Evolutionary conservation across 192 early-diverging fungal genomes (phyloP).

Genomic region (Gamsiella multidivaricata): DNA sequence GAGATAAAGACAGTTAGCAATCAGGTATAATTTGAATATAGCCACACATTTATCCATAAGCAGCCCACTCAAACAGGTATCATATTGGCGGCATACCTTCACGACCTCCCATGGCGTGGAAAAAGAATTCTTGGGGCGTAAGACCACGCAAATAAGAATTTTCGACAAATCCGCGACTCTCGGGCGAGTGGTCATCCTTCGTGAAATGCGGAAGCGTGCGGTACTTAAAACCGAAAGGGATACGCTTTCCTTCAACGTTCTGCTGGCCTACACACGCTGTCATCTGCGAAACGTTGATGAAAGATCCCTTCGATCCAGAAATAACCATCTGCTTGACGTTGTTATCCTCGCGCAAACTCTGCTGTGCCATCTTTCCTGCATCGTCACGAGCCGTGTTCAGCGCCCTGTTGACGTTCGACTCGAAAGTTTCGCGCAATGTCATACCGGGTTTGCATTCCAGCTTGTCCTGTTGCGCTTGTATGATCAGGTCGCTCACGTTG

Average conservation of each 20-base stretch:
- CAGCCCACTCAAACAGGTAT: no score
- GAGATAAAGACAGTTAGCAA: constrained; percentile 1
- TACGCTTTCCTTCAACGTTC: constrained; percentile 98
- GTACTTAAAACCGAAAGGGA: constrained; percentile 96
- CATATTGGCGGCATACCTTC: constrained; percentile 76
- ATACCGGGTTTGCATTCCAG: constrained; percentile 90
- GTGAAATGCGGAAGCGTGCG: constrained; percentile 97
- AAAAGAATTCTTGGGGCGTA: constrained; percentile 98
- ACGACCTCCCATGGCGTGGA: constrained; percentile 99
- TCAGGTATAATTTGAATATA: no score
- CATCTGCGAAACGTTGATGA: constrained; percentile 98
- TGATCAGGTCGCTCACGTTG: constrained; percentile 84
- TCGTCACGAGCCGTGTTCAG: constrained; percentile 92
- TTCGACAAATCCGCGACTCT: constrained; percentile 89
- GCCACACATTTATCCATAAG: no score
- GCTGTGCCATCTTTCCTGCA: constrained; percentile 87
- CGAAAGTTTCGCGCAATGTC: constrained; percentile 93
- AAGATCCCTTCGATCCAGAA: constrained; percentile 95
- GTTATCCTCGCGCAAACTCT: constrained; percentile 87
- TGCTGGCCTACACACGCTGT: constrained; percentile 99
- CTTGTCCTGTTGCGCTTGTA: constrained; percentile 83
- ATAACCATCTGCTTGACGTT: constrained; percentile 98
- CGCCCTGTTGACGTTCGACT: constrained; percentile 85
- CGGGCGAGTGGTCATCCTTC: constrained; percentile 96
- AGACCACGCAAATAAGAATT: constrained; percentile 92